Conservation (phyloP, 257 asterid genomes). For the Fraxinus cuspidata region DNA sequence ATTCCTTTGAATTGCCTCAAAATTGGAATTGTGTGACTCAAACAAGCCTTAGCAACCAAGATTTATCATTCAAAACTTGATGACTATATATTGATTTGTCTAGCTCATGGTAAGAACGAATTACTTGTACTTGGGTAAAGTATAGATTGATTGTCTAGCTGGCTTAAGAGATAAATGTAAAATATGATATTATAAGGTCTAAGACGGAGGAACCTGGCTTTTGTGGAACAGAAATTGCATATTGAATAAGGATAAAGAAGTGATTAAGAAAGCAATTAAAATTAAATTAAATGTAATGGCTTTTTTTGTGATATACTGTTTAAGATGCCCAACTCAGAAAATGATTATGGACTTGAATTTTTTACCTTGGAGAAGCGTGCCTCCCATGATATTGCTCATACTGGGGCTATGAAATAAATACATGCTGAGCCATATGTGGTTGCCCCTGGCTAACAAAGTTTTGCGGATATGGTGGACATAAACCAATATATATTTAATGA, state of each 20-base stretch:
- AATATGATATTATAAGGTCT: neutral
- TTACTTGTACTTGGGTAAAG: conserved; percentile 5
- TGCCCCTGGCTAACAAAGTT: conserved; percentile 16
- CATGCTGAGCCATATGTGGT: conserved; percentile 5
- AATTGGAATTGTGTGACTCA: conserved; percentile 15
- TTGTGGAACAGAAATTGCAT: neutral
- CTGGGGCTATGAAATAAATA: conserved; percentile 12
- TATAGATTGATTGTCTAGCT: conserved; percentile 2
- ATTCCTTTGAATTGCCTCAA: conserved; percentile 13
- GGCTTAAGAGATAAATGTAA: conserved; percentile 16
- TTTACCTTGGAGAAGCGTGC: conserved; percentile 19
- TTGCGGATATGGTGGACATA: conserved; percentile 10
- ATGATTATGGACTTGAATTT: conserved; percentile 2
- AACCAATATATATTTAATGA: conserved; percentile 1
- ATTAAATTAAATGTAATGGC: neutral
- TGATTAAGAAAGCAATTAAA: conserved; percentile 9
- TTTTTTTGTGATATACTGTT: neutral
- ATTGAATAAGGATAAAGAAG: conserved; percentile 11
- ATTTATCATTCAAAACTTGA: conserved; percentile 18
- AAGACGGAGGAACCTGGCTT: conserved; percentile 6
- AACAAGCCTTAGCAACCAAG: neutral
- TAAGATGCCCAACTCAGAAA: conserved; percentile 14
- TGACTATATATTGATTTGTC: conserved; percentile 4
- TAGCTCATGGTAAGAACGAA: conserved; percentile 19
- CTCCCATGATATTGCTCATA: conserved; percentile 7